Percentiles rank a stretch among this genome's conserved stretches.
phyloP scores from a whole-genome alignment of 306 rosid species.

The Cercis canadensis region DNA sequence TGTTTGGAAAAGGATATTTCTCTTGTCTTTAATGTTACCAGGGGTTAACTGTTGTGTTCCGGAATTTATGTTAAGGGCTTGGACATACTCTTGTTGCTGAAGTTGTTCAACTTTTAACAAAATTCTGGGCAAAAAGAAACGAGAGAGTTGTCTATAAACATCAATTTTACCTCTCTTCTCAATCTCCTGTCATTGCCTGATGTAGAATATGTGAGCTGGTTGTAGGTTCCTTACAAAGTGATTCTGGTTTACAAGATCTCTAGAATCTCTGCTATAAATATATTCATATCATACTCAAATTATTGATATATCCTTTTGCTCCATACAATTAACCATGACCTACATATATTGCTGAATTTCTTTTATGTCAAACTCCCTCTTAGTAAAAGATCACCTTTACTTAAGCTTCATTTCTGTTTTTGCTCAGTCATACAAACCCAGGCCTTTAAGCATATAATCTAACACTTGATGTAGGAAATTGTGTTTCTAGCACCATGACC shows the following conservation, averaged over 20 bases:
- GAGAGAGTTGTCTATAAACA: not conserved
- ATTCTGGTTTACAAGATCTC: no score
- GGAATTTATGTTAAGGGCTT: conserved; percentile 9
- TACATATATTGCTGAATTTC: no score
- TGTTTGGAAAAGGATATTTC: conserved; percentile 17
- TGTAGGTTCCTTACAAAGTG: not conserved
- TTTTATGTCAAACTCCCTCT: no score
- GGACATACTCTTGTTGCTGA: not conserved
- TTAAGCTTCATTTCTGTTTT: no score
- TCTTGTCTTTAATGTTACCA: not conserved
- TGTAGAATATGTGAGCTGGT: conserved; percentile 11
- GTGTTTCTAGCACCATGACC: no score
- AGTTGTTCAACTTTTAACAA: not conserved
- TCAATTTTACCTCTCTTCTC: not conserved
- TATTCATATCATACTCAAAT: not conserved
- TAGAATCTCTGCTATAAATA: not conserved
- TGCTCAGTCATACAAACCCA: no score
- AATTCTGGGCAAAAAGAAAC: no score
- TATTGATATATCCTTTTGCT: not conserved
- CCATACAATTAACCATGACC: not conserved
- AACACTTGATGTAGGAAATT: no score
- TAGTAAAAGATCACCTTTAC: no score
- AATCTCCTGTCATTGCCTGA: not conserved
- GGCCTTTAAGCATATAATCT: no score
- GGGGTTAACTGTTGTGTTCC: not conserved